Percentiles rank a stretch among this genome's conserved stretches.
These are phyloP conservation scores for Diaporthe vexans DNA, from an alignment of 2,329 filamentous ascomycete genomes.

Conservation along the genomic window DNA sequence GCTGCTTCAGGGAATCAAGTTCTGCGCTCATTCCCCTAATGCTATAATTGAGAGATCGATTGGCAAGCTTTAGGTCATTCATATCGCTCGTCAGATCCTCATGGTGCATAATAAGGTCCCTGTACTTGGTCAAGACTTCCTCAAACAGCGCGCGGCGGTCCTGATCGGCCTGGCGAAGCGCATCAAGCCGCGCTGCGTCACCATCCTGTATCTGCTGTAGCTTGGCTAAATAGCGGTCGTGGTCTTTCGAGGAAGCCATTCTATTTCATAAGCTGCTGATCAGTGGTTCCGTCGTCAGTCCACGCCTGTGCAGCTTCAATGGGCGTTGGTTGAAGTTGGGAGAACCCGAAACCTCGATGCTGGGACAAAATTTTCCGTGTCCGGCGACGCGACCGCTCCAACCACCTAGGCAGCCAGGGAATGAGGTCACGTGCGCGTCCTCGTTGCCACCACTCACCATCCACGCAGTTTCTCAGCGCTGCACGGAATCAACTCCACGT, in stretches of 20 bases:
- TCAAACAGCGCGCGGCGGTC: conserved; percentile 6
- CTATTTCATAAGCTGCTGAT: too few relatives aligned
- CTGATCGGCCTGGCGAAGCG: not conserved
- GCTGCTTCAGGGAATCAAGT: not conserved
- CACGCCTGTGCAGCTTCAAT: too few relatives aligned
- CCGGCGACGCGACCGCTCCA: too few relatives aligned
- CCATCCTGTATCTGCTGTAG: conserved; percentile 6
- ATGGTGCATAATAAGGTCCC: not conserved
- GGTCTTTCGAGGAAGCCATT: not conserved
- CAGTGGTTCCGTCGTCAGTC: too few relatives aligned
- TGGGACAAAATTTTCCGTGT: too few relatives aligned
- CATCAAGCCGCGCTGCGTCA: not conserved
- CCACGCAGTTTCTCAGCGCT: too few relatives aligned
- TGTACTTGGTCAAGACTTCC: not conserved
- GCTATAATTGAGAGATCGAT: not conserved
- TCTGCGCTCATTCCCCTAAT: not conserved
- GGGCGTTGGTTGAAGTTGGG: too few relatives aligned
- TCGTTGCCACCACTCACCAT: too few relatives aligned
- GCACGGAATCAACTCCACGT: too few relatives aligned
- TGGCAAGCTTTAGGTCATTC: not conserved
- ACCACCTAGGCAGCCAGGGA: too few relatives aligned
- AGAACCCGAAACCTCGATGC: too few relatives aligned
- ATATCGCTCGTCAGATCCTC: not conserved
- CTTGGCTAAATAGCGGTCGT: not conserved
- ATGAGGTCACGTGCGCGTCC: too few relatives aligned